phyloP scores from a whole-genome alignment of 352 stramenopile species.

The Phytophthora idaei region DNA sequence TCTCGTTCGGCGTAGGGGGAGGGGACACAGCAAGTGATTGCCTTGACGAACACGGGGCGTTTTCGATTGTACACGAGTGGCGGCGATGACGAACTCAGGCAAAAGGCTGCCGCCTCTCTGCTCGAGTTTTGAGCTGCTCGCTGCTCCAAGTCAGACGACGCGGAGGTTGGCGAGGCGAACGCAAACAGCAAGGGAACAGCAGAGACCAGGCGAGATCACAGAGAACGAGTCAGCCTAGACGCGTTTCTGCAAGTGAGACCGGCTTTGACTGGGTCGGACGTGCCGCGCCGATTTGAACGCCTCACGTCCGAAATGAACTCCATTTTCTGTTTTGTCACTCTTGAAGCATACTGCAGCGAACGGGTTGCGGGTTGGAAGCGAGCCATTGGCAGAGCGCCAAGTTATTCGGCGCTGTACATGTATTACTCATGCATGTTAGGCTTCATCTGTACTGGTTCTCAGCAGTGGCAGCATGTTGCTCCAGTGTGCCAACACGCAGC shows the following conservation, averaged over 20 bases:
- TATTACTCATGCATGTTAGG: background rate
- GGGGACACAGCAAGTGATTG: constrained; percentile 41
- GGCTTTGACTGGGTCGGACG: constrained; percentile 21
- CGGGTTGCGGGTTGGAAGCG: constrained; percentile 8
- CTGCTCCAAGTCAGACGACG: constrained; percentile 23
- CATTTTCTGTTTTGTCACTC: constrained; percentile 23
- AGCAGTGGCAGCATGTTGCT: too few species aligned
- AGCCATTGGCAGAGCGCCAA: background rate
- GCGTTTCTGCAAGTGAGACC: constrained; percentile 26
- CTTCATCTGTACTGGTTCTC: too few species aligned
- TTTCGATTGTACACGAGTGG: constrained; percentile 26
- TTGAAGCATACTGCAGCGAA: constrained; percentile 29
- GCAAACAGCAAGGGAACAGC: constrained; percentile 26
- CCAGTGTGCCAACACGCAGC: background rate
- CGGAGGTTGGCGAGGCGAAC: constrained; percentile 1
- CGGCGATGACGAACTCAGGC: constrained; percentile 6
- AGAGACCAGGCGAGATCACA: constrained; percentile 25
- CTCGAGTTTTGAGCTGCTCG: constrained; percentile 23
- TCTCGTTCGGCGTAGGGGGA: constrained; percentile 8
- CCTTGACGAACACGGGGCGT: constrained; percentile 22
- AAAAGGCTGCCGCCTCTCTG: constrained; percentile 15
- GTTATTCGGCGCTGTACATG: too few species aligned
- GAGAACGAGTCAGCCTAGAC: constrained; percentile 12
- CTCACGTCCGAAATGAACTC: constrained; percentile 9
- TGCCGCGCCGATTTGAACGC: constrained; percentile 25